These are phyloP conservation scores for Acacia concinna DNA, from an alignment of 331 rosid species.

Conservation along the genomic window DNA sequence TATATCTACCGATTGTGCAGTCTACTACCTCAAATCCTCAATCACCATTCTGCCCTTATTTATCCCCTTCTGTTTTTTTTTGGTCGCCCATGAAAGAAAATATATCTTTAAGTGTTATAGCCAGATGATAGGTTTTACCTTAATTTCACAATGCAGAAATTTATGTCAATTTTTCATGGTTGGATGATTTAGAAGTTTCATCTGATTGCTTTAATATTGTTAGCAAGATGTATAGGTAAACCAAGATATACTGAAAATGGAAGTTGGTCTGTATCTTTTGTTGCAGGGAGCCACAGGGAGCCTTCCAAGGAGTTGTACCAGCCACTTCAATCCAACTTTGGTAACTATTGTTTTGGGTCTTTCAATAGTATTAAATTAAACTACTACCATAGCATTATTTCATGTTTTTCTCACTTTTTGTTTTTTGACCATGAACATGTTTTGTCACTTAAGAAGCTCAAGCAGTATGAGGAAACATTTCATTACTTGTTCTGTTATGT, in stretches of 20 bases:
- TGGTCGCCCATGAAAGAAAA: background rate
- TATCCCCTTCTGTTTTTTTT: background rate
- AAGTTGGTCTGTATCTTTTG: constrained; percentile 18
- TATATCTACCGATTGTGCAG: background rate
- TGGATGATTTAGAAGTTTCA: constrained; percentile 8
- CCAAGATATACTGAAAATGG: constrained; percentile 11
- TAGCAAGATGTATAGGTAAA: constrained; percentile 14
- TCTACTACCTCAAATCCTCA: background rate
- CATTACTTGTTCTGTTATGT: background rate
- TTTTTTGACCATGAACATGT: too few relatives aligned
- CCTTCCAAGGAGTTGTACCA: constrained; percentile 72
- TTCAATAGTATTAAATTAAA: constrained; percentile 18
- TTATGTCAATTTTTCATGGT: constrained; percentile 20
- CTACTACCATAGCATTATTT: too few relatives aligned
- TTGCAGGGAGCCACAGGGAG: constrained; percentile 57
- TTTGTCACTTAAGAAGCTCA: too few relatives aligned
- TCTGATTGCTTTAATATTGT: background rate
- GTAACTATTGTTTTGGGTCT: constrained; percentile 38
- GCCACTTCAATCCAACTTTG: constrained; percentile 68
- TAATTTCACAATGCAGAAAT: constrained; percentile 11
- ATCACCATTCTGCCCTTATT: background rate
- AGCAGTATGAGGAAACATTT: background rate
- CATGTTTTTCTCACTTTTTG: too few relatives aligned
- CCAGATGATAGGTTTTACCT: background rate
- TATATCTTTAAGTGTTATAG: background rate